phyloP scores from a whole-genome alignment of 1,284 basidiomycete species.

The Coniferiporia sulphurascens region DNA sequence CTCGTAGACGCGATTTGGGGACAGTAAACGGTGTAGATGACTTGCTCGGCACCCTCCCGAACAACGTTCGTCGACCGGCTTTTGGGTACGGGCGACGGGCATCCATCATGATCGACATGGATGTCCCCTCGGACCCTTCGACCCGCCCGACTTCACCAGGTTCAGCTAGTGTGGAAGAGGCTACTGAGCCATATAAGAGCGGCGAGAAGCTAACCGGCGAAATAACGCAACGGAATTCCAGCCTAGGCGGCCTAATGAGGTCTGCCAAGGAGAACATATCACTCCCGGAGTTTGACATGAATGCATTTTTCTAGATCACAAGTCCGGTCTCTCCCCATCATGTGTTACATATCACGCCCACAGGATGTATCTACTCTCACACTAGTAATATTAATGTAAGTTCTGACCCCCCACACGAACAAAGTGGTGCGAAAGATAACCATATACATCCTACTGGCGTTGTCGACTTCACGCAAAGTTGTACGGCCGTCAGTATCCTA shows the following conservation, averaged over 20 bases:
- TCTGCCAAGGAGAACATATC: conserved; percentile 82
- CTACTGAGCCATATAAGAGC: conserved; percentile 17
- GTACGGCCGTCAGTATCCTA: too few relatives aligned
- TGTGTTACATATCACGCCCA: not conserved
- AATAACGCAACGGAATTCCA: conserved; percentile 55
- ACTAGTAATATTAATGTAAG: too few relatives aligned
- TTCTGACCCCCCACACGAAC: too few relatives aligned
- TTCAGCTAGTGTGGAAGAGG: conserved; percentile 10
- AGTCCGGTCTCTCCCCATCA: too few relatives aligned
- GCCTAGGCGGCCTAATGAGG: conserved; percentile 75
- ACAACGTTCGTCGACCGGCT: conserved; percentile 45
- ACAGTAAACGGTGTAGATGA: conserved; percentile 21
- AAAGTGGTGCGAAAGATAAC: too few relatives aligned
- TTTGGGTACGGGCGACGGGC: conserved; percentile 50
- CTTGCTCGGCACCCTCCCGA: conserved; percentile 25
- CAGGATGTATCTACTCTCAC: too few relatives aligned
- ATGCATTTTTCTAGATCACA: conserved; percentile 51
- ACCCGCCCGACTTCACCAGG: conserved; percentile 52
- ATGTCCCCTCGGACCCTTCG: conserved; percentile 59
- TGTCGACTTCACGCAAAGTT: too few relatives aligned
- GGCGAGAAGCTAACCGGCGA: conserved; percentile 48
- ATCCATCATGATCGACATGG: conserved; percentile 84
- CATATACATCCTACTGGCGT: too few relatives aligned
- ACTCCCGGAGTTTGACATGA: conserved; percentile 84
- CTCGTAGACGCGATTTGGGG: conserved; percentile 31